Evolutionary conservation across 2,329 filamentous ascomycete species (phyloP).

Genomic region (Clarireedia monteithiana): DNA sequence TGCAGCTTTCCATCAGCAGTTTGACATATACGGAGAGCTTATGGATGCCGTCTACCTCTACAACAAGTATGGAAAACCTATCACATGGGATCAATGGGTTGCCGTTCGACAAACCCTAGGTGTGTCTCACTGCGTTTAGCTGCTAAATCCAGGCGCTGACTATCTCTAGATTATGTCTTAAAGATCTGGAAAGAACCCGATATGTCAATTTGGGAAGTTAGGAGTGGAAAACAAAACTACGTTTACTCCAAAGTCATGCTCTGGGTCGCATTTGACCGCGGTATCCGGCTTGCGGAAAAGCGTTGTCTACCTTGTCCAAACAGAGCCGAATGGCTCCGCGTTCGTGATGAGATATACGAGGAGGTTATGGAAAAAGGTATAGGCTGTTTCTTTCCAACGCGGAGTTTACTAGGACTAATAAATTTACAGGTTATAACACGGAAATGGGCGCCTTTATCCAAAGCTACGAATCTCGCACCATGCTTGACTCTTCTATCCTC

Average conservation of each 20-base stretch:
- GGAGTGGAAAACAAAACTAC: conserved; percentile 68
- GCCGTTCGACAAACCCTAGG: conserved; percentile 58
- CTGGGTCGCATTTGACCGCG: conserved; percentile 74
- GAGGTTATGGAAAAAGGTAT: conserved; percentile 65
- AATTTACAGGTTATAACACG: conserved; percentile 53
- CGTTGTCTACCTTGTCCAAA: conserved; percentile 68
- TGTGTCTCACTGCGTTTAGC: conserved; percentile 22
- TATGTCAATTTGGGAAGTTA: conserved; percentile 80
- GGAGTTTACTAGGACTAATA: not conserved
- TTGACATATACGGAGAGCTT: conserved; percentile 73
- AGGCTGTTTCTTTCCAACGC: not conserved
- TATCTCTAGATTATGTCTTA: conserved; percentile 54
- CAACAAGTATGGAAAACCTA: conserved; percentile 72
- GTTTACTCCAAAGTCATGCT: conserved; percentile 79
- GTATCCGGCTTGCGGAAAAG: conserved; percentile 66
- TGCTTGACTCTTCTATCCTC: conserved; percentile 66
- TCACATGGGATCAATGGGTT: conserved; percentile 70
- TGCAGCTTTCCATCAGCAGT: conserved; percentile 67
- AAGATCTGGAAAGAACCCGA: conserved; percentile 60
- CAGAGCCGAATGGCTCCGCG: conserved; percentile 55
- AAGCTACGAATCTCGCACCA: conserved; percentile 64
- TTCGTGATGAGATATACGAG: conserved; percentile 63
- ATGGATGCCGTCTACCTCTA: conserved; percentile 73
- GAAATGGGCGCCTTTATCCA: conserved; percentile 65
- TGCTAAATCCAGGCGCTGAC: conserved; percentile 13